Evolutionary conservation across 1,139 yeast species (phyloP).

Genomic region (Tardiomyces depauwii): DNA sequence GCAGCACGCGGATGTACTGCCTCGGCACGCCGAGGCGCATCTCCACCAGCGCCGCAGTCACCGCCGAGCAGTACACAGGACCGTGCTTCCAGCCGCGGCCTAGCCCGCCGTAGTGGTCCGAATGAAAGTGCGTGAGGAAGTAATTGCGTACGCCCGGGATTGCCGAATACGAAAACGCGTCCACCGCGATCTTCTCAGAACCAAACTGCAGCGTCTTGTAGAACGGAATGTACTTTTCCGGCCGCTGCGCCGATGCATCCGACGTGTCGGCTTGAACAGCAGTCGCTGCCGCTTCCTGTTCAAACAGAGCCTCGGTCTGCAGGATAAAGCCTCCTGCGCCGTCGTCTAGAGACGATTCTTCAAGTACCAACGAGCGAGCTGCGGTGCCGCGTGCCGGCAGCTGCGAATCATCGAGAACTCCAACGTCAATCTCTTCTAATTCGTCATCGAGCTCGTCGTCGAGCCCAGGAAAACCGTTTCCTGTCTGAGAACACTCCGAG

Average conservation of each 20-base stretch:
- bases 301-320: no score
- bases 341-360: no score
- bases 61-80: constrained; percentile 55
- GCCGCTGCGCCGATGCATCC: not conserved
- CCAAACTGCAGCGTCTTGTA: constrained; percentile 25
- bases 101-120: constrained; percentile 89
- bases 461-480: no score
- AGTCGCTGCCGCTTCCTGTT: no score
- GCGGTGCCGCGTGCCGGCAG: no score
- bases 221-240: constrained; percentile 21
- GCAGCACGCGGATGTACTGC: constrained; percentile 38
- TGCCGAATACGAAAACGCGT: constrained; percentile 30
- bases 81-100: constrained; percentile 65
- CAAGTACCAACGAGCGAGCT: no score
- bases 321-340: no score
- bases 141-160: constrained; percentile 23
- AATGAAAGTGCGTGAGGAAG: constrained; percentile 58
- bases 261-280: no score
- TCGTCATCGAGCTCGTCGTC: no score
- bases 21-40: constrained; percentile 45
- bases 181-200: constrained; percentile 24
- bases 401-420: no score
- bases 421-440: no score
- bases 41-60: constrained; percentile 50
- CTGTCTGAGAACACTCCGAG: no score